A percentile compares a stretch with the other conserved stretches of the same genome.
Conservation (phyloP, 495 filamentous ascomycete genomes). For the Penicillium egyptiacum region DNA sequence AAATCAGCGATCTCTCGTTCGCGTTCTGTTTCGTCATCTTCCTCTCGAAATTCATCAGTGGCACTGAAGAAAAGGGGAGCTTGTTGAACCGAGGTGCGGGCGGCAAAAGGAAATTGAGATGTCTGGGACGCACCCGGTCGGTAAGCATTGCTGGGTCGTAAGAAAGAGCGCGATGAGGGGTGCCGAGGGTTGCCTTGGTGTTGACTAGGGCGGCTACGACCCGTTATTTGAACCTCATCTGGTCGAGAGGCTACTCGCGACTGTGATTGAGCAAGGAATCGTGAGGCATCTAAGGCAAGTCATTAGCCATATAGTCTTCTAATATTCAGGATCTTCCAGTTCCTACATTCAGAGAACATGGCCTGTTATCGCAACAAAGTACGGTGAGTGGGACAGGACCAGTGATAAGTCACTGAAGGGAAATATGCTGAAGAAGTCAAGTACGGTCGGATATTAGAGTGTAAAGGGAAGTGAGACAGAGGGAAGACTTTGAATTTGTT, state of each 20-base stretch:
- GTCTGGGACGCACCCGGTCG: slow-evolving; percentile 64
- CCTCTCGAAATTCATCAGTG: slow-evolving; percentile 78
- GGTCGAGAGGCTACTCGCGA: slow-evolving; percentile 73
- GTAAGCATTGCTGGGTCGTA: slow-evolving; percentile 68
- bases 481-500: not conserved
- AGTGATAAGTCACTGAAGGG: slow-evolving; percentile 12
- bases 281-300: slow-evolving; percentile 75
- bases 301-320: not conserved
- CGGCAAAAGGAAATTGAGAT: slow-evolving; percentile 74
- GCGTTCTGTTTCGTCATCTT: slow-evolving; percentile 87
- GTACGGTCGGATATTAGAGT: not conserved
- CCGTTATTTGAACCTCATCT: slow-evolving; percentile 55
- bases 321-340: not conserved
- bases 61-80: slow-evolving; percentile 92
- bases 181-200: slow-evolving; percentile 48
- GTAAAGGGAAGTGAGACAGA: not conserved
- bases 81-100: slow-evolving; percentile 65
- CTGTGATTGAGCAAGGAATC: slow-evolving; percentile 96
- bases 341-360: slow-evolving; percentile 99
- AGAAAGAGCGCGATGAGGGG: slow-evolving; percentile 48
- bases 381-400: slow-evolving; percentile 21
- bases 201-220: slow-evolving; percentile 45
- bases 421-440: slow-evolving; percentile 6
- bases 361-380: slow-evolving; percentile 26
- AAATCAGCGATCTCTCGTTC: slow-evolving; percentile 91